These are phyloP conservation scores for Paraphoma sp. DNA, from an alignment of 2,329 filamentous ascomycete species.

Conservation along the genomic window DNA sequence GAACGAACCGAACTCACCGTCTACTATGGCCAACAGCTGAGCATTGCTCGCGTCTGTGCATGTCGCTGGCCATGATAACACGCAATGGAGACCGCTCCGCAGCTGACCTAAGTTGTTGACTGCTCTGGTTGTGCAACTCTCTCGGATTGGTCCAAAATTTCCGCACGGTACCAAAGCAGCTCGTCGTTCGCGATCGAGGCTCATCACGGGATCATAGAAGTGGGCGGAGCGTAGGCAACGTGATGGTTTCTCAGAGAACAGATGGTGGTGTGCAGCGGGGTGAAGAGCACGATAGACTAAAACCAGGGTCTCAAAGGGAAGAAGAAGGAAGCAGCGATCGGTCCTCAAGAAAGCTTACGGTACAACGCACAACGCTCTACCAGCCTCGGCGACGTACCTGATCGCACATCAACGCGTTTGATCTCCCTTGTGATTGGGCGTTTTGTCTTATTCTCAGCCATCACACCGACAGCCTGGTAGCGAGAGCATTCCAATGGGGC, in stretches of 20 bases:
- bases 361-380: constrained; percentile 4
- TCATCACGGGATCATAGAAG: neutral
- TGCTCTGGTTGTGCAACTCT: too few species aligned
- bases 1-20: too few species aligned
- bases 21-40: too few species aligned
- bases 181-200: neutral
- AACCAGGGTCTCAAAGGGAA: neutral
- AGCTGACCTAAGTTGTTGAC: too few species aligned
- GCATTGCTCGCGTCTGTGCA: too few species aligned
- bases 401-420: neutral
- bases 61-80: too few species aligned
- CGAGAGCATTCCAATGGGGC: constrained; percentile 38
- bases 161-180: too few species aligned
- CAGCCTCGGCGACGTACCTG: constrained; percentile 1
- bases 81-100: too few species aligned
- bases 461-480: constrained; percentile 41
- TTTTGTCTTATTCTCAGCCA: constrained; percentile 19
- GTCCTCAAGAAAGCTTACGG: constrained; percentile 8
- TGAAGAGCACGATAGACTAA: neutral
- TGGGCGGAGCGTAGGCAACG: neutral
- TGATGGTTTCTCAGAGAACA: neutral
- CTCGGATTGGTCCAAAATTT: neutral
- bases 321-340: constrained; percentile 1
- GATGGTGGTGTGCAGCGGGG: neutral
- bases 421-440: constrained; percentile 25